Evolutionary conservation across 2,329 filamentous ascomycete species (phyloP), one percentile per base, ranked within the genome.

Genomic region (Trichoderma sp.): DNA sequence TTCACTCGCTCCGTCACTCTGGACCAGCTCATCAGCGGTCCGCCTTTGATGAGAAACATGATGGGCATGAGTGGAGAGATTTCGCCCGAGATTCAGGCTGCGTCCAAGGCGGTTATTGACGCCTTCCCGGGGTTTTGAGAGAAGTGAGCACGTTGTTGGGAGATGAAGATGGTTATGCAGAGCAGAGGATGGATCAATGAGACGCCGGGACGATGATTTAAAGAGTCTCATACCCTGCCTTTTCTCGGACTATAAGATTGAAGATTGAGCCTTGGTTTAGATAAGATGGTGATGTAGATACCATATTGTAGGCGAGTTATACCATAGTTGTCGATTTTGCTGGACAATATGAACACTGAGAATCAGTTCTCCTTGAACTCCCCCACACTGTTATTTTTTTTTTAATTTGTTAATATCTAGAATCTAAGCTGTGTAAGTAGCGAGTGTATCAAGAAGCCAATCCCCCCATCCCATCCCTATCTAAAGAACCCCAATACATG

Each of bases 41-140:
- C 80, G 24, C 71, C 64, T 3, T 77, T 76, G 59, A 80, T 83
- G 79, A 77, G 84, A 29, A 76, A 77, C 59, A 81, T 82, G 80
- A 81, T 84, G 71, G 83, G 83, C 18, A 77, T 84, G 21, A 75
- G 76, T 27, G 71, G 82, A 27, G 80, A 84, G 41, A 81, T 83
- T 65, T 80, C 81, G 27, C 77, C 79, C 16, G 76, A 80, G 31
- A 76, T 84, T 60, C 78, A 76, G 69, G 66, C 77, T n/a, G 80
- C 78, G 76, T 78, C 81, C 24, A 76, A 77, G 75, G 82, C 79
- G 1, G 78, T 83, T 24, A 66, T 76, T 21, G 79, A 82, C 7
- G 76, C 79, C 29, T 80, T 35, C 60, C 75, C 53, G 63, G 12
- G 18, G 9, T 31, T 31, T 29, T 59, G 12, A 60, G 29, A 62